Evolutionary conservation across 306 rosid genomes (phyloP), one percentile per base, ranked within the genome.

Genomic region (Quercus cerris): DNA sequence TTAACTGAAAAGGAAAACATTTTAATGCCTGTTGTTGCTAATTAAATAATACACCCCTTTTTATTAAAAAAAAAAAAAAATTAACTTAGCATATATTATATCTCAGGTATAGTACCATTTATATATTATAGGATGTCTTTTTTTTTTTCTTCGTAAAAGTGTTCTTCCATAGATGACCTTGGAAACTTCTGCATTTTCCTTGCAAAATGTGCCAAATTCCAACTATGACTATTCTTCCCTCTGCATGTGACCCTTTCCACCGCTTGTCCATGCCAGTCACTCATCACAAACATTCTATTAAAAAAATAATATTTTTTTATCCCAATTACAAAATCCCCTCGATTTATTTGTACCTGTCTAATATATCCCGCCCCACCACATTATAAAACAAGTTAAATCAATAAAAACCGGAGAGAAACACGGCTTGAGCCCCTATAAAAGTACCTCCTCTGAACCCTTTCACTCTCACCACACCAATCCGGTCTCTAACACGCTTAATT

Each of bases 391-490:
- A 23, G 56, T 4, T 70, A n/a, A 17, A 51, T 30, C 63, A 82
- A 68, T 8, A 73, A 82, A 78, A 74, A 3, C 80, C 54, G 82
- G 75, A 85, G 79, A 58, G 76, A 77, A 83, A 75, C 70, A 22
- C 6, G 83, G 80, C 82, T 51, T 30, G 46, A 78, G 56, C 23
- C 28, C 78, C 87, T 89, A 87, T 84, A 91, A 88, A 11, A 85
- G 28, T 0, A 59, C 74, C 72, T 33, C 64, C 44, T 35, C n/a
- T 17, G 14, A 6, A 13, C 7, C 31, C 5, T 30, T 38, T 38
- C 61, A 38, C 46, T 38, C 66, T 28, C 58, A 17, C 6, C 51
- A 11, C 18, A 13, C 17, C 12, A 22, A 4, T 19, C 3, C 69
- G 20, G 57, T 12, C 55, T 2, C 35, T 5, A 3, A 6, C 6